A percentile compares a stretch with the other conserved stretches of the same genome.
Conservation (phyloP, 768 basidiomycete genomes). For the Macrolepiota fuliginosa region DNA sequence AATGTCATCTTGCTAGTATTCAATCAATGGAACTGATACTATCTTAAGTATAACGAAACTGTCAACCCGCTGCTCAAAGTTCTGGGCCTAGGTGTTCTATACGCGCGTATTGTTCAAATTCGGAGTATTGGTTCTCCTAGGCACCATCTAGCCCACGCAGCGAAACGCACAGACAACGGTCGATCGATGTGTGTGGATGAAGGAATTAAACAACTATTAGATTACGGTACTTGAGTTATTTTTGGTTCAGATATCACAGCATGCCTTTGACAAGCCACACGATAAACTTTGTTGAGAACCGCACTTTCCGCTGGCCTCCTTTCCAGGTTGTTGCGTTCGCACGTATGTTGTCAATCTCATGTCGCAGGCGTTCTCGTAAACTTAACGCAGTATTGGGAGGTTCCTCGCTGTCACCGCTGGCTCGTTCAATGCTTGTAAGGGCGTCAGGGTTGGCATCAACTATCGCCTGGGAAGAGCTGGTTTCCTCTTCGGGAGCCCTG, state of each 20-base stretch:
- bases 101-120: neutral
- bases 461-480: neutral
- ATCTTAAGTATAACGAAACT: neutral
- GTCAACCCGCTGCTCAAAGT: neutral
- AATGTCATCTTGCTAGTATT: neutral
- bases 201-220: no score
- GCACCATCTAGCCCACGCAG: neutral
- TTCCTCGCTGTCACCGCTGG: conserved; percentile 16
- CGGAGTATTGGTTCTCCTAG: neutral
- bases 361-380: conserved; percentile 46
- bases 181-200: neutral
- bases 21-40: neutral
- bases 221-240: neutral
- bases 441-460: no score
- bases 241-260: conserved; percentile 39
- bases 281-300: conserved; percentile 61
- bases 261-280: conserved; percentile 67
- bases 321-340: conserved; percentile 55
- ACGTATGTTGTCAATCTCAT: conserved; percentile 53
- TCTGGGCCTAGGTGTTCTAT: neutral
- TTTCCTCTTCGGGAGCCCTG: conserved; percentile 13
- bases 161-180: neutral
- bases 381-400: neutral
- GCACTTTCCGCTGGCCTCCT: conserved; percentile 54
- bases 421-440: conserved; percentile 1